A percentile compares a stretch with the other conserved stretches of the same genome.
phyloP scores from a whole-genome alignment of 192 early-diverging fungal species.

The Spizellomyces sp. region DNA sequence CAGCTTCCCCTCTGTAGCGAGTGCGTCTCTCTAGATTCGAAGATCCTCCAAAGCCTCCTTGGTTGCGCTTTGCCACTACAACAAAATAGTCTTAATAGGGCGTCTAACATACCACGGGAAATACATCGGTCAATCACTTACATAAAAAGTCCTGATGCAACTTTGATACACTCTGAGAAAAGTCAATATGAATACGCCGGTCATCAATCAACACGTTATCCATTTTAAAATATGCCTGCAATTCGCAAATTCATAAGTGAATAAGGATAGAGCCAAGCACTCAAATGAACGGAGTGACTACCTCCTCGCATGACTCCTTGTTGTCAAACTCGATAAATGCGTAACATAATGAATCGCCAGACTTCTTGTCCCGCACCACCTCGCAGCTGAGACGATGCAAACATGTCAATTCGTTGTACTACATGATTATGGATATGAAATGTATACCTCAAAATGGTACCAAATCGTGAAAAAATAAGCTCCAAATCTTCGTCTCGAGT shows the following conservation, averaged over 20 bases:
- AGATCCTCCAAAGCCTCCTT: constrained; percentile 37
- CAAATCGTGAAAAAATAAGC: constrained; percentile 92
- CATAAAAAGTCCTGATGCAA: constrained; percentile 79
- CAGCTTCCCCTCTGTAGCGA: constrained; percentile 36
- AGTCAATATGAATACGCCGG: constrained; percentile 94
- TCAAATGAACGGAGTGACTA: constrained; percentile 31
- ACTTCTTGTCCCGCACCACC: constrained; percentile 83
- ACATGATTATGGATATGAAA: not conserved
- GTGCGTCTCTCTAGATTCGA: constrained; percentile 31
- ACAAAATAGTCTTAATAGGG: not conserved
- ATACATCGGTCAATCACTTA: constrained; percentile 22
- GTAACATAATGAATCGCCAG: constrained; percentile 84
- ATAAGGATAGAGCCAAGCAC: too few relatives aligned
- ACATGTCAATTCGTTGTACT: not conserved
- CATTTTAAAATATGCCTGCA: constrained; percentile 90
- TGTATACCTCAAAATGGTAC: constrained; percentile 66
- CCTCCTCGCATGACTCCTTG: constrained; percentile 84
- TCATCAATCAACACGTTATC: constrained; percentile 96
- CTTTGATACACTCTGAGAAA: constrained; percentile 92
- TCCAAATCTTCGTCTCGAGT: constrained; percentile 90
- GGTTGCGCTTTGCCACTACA: constrained; percentile 38
- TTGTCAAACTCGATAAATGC: constrained; percentile 96
- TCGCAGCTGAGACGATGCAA: constrained; percentile 70
- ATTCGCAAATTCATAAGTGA: not conserved
- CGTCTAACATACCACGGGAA: not conserved